phyloP scores from a whole-genome alignment of 805 yeast genomes.

The Nakazawaea ishiwadae region DNA sequence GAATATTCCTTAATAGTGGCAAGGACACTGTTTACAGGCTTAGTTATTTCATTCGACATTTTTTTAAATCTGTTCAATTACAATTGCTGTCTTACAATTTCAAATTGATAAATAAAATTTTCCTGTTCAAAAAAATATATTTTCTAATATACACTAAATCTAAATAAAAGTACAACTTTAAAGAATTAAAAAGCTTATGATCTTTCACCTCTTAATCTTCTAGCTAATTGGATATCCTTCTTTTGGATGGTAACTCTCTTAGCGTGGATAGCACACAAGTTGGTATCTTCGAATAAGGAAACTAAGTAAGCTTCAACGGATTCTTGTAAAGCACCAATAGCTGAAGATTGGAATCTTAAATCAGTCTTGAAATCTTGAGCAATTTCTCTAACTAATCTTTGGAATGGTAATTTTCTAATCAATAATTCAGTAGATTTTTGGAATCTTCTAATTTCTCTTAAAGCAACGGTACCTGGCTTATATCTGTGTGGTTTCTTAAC shows the following conservation, averaged over 20 bases:
- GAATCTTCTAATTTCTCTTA: slow-evolving; percentile 96
- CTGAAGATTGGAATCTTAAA: slow-evolving; percentile 95
- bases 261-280: slow-evolving; percentile 98
- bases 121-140: too few species aligned
- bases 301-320: slow-evolving; percentile 98
- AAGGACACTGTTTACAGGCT: neutral
- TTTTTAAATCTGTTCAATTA: neutral
- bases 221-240: slow-evolving; percentile 96
- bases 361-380: slow-evolving; percentile 93
- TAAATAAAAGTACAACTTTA: slow-evolving; percentile 9
- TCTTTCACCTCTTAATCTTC: slow-evolving; percentile 97
- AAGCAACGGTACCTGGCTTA: slow-evolving; percentile 96
- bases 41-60: neutral
- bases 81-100: neutral
- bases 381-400: slow-evolving; percentile 92
- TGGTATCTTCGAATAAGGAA: slow-evolving; percentile 94
- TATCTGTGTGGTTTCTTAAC: slow-evolving; percentile 94
- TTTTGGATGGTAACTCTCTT: slow-evolving; percentile 98
- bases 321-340: slow-evolving; percentile 97
- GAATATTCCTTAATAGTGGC: slow-evolving; percentile 21
- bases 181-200: slow-evolving; percentile 37
- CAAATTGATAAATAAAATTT: too few species aligned
- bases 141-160: slow-evolving; percentile 12
- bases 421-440: slow-evolving; percentile 93
- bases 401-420: slow-evolving; percentile 96